A percentile compares a stretch with the other conserved stretches of the same genome.
Evolutionary conservation across 2,329 filamentous ascomycete species (phyloP).

Genomic region (Penicillium verrucosum): DNA sequence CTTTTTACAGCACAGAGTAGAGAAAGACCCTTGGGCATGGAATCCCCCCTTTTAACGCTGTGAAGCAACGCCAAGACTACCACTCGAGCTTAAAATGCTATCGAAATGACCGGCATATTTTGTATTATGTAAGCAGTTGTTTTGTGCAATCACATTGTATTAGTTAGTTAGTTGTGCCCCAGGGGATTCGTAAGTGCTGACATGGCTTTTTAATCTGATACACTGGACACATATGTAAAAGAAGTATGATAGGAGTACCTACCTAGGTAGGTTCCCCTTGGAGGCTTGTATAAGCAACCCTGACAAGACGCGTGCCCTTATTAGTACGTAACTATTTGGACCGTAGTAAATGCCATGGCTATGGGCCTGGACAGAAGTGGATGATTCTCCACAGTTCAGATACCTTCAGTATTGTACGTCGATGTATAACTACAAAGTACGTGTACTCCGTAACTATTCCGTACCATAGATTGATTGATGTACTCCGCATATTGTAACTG

Average conservation of each 20-base stretch:
- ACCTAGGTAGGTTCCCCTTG: background rate
- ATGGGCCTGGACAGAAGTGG: background rate
- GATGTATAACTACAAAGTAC: too few species aligned
- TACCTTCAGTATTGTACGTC: background rate
- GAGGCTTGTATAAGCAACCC: background rate
- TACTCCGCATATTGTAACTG: background rate
- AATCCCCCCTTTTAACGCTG: background rate
- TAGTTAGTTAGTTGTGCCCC: background rate
- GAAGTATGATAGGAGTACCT: background rate
- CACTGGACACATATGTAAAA: background rate
- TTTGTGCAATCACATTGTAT: background rate
- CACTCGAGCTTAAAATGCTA: constrained; percentile 14
- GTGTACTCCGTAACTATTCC: background rate
- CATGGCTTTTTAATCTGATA: background rate
- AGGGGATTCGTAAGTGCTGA: constrained; percentile 1
- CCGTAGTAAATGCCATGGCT: background rate
- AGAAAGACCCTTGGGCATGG: background rate
- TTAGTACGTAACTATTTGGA: background rate
- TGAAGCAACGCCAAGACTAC: constrained; percentile 17
- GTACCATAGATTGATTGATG: background rate
- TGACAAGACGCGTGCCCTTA: background rate
- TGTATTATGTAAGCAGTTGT: background rate
- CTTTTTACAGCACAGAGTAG: background rate
- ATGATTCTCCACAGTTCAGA: constrained; percentile 2
- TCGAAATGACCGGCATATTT: background rate